These are phyloP conservation scores for Cryoendolithus antarcticus DNA, from an alignment of 2,329 filamentous ascomycete genomes.

Conservation along the genomic window DNA sequence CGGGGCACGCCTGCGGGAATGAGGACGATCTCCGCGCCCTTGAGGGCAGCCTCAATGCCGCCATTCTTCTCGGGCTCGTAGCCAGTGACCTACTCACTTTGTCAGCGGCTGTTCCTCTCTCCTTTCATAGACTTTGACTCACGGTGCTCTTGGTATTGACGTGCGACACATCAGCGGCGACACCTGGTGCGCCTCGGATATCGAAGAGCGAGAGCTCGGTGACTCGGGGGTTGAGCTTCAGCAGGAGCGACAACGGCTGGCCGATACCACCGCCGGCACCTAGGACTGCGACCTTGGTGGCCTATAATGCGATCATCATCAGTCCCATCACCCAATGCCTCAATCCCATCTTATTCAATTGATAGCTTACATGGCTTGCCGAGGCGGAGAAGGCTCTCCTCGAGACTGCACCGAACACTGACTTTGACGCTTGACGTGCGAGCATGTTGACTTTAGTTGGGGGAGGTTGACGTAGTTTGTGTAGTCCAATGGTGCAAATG, in stretches of 20 bases:
- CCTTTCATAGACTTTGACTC: conserved; percentile 13
- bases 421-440: conserved; percentile 31
- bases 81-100: conserved; percentile 54
- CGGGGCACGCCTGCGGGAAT: conserved; percentile 97
- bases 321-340: conserved; percentile 4
- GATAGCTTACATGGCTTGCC: conserved; percentile 35
- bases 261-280: conserved; percentile 97
- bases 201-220: conserved; percentile 94
- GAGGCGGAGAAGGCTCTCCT: conserved; percentile 41
- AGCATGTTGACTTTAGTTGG: conserved; percentile 75
- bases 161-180: conserved; percentile 94
- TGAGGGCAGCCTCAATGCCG: conserved; percentile 67
- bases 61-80: conserved; percentile 60
- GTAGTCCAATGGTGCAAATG: too few relatives aligned
- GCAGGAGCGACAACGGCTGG: conserved; percentile 89
- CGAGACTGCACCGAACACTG: conserved; percentile 37
- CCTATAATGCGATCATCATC: conserved; percentile 38
- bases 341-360: conserved; percentile 5
- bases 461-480: conserved; percentile 57
- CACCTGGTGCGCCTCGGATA: conserved; percentile 88
- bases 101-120: neutral
- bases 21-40: conserved; percentile 83
- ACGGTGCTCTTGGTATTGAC: conserved; percentile 93
- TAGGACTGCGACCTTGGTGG: conserved; percentile 94
- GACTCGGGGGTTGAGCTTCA: conserved; percentile 97